Evolutionary conservation across 768 basidiomycete genomes (phyloP), one percentile per base, ranked within the genome.

Genomic region (Tulasnella sp.): DNA sequence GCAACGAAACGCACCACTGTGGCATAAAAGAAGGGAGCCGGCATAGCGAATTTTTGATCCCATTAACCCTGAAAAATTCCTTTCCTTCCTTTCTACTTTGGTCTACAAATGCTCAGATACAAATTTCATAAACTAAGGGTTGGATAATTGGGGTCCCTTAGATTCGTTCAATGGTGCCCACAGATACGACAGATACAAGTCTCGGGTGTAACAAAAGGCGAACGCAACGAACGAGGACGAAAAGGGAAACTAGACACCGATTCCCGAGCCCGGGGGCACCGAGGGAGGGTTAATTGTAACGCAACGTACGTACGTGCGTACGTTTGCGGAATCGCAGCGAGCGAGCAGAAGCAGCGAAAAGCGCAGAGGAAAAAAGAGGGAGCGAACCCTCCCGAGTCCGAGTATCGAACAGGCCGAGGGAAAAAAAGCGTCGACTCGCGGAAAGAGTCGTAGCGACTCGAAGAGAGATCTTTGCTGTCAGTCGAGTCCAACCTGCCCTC

Each of bases 301-400:
- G 31, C 6, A n/a, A 19, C 31, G 31, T 68, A 68, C 62, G 62
- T 52, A 68, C 62, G 16, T 16, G 16, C 62, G 62, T 68, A 68
- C 62, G 62, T 68, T 68, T 68, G 31, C 62, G 62, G 62, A 68
- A 68, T 68, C n/a, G 62, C 62, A 31, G 62, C 62, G 62, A 68
- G 62, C 62, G 62, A 68, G 62, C 27, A 52, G 52, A 52, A 52
- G n/a, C n/a, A n/a, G n/a, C n/a, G n/a, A n/a, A n/a, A n/a, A n/a
- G 52, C 52, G 39, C 39, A 40, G 1, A 21, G 48, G 21, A 12
- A n/a, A 52, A 52, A 19, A 44, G 14, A 14, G 12, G 44, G 12
- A 44, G 62, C 62, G 62, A 68, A 34, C 6, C 62, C 62, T 68
- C 62, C 62, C 62, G 62, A 12, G 16, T 18, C 44, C 44, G 44